Evolutionary conservation across 208 protist genomes (phyloP).

Genomic region (Crithidia sp.): DNA sequence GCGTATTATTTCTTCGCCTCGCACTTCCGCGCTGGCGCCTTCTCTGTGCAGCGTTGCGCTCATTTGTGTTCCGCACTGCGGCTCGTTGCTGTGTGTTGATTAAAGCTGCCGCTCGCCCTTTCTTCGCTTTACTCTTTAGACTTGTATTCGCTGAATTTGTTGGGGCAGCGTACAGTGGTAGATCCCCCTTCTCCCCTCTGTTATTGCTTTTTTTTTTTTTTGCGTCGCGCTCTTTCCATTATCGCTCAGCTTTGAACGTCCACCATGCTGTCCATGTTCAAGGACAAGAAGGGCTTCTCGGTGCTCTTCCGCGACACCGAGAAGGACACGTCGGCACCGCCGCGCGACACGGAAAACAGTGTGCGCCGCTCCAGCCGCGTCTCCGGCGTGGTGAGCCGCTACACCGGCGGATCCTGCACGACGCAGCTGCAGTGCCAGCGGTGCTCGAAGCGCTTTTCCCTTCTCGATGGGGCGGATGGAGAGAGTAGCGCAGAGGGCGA

Average conservation of each 20-base stretch:
- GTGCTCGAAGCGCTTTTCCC: conserved; percentile 55
- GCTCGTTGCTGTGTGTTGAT: too few species aligned
- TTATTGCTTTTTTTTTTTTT: background rate
- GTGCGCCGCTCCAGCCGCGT: conserved; percentile 6
- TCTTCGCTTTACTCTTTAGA: too few species aligned
- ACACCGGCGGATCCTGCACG: conserved; percentile 1
- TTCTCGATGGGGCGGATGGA: background rate
- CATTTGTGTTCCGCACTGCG: too few species aligned
- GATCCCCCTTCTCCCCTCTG: background rate
- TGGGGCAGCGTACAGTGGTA: too few species aligned
- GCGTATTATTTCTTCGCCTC: too few species aligned
- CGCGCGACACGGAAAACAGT: background rate
- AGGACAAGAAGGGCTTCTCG: conserved; percentile 69
- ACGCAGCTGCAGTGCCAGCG: conserved; percentile 54
- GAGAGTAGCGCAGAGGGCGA: background rate
- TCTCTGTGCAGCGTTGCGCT: too few species aligned
- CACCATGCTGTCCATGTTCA: conserved; percentile 75
- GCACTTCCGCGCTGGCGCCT: too few species aligned
- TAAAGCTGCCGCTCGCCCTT: too few species aligned
- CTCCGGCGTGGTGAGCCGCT: background rate
- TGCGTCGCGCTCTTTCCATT: background rate
- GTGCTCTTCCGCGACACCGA: conserved; percentile 46
- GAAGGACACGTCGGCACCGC: background rate
- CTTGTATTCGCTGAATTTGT: too few species aligned
- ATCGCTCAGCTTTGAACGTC: background rate